These are phyloP conservation scores for Secale cereale DNA, from an alignment of 176 grass and related monocot genomes.

Conservation along the genomic window DNA sequence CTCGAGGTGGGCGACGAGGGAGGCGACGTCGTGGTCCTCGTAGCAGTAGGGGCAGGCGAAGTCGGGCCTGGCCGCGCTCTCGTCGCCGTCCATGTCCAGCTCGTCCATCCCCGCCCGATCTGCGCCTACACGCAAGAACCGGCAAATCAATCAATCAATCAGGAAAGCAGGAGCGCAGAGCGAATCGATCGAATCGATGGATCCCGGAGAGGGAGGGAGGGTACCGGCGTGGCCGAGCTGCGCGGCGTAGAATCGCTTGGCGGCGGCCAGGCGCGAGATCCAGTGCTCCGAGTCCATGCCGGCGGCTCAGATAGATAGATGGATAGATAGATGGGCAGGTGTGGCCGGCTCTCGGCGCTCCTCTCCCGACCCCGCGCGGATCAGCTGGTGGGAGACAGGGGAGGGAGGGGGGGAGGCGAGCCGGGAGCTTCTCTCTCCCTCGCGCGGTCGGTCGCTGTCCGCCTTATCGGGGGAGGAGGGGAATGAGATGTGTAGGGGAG, in stretches of 20 bases:
- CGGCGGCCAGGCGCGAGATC: slow-evolving; percentile 88
- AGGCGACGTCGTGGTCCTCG: slow-evolving; percentile 83
- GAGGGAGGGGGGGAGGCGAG: not conserved
- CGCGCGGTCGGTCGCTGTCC: not conserved
- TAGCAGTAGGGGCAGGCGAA: slow-evolving; percentile 97
- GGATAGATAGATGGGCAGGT: not conserved
- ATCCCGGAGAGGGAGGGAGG: not conserved
- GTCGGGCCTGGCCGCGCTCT: slow-evolving; percentile 70
- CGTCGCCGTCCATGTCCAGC: slow-evolving; percentile 52
- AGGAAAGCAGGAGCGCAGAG: not conserved
- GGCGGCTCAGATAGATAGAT: not conserved
- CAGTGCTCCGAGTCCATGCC: slow-evolving; percentile 88
- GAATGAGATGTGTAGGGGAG: no score
- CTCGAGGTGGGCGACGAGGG: slow-evolving; percentile 82
- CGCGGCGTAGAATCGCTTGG: slow-evolving; percentile 77
- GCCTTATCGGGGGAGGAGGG: slow-evolving; percentile 16
- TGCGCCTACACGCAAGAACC: not conserved
- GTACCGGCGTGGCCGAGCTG: slow-evolving; percentile 57
- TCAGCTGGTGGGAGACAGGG: no score
- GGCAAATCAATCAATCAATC: not conserved
- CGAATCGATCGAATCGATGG: not conserved
- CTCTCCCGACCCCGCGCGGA: no score
- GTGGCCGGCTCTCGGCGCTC: no score
- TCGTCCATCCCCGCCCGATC: slow-evolving; percentile 65
- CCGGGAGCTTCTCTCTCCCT: not conserved